Base-by-base conservation (phyloP, 2,329 filamentous ascomycete genomes). In the Moelleriella libera region DNA sequence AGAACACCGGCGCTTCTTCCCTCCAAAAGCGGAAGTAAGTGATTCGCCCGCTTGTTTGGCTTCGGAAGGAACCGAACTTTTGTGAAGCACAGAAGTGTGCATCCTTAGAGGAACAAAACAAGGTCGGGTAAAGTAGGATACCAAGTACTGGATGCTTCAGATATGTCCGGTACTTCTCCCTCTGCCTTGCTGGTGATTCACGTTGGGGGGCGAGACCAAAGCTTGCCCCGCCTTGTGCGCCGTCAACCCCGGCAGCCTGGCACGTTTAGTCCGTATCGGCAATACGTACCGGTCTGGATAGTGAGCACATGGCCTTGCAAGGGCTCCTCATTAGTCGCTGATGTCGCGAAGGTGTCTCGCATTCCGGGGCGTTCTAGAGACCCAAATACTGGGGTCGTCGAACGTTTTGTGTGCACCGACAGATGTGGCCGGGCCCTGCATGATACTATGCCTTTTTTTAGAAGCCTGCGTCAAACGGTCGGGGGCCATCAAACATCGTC, bases 281-380 rank as follows among this genome's bases (percentile, higher is more conserved):
- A 37, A 5, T 37, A 12, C 34, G 8, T 9, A 37, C 12, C 34
- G 8, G 34, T 4, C 12, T 37, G 34, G 3, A 8, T 12, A 12
- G 8, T 21, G 45, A 31, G 41, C 46, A 47, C 45, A 47, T 43
- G 45, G 28, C 21, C 34, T 11, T 9, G 41, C 14, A 10, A 21
- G 11, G 45, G 7, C 10, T n/a, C 30, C 34, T 46, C 45, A 46
- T 46, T 46, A 46, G 45, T 42, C n/a, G 42, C 28, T 28, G 21
- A 10, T 29, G 41, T 42, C 41, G 21, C 8, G 41, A 42, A 9
- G 41, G 8, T 12, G 8, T 37, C 34, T 9, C 8, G 12, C 12
- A 12, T 21, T 37, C 34, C 12, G 34, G 12, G 8, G 34, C 34
- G 12, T 37, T 37, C 34, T 12, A 37, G 12, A 37, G 34, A 37